A percentile compares a stretch with the other conserved stretches of the same genome.
Evolutionary conservation across 352 stramenopile genomes (phyloP).

Genomic region (Pseudoperonospora humuli): DNA sequence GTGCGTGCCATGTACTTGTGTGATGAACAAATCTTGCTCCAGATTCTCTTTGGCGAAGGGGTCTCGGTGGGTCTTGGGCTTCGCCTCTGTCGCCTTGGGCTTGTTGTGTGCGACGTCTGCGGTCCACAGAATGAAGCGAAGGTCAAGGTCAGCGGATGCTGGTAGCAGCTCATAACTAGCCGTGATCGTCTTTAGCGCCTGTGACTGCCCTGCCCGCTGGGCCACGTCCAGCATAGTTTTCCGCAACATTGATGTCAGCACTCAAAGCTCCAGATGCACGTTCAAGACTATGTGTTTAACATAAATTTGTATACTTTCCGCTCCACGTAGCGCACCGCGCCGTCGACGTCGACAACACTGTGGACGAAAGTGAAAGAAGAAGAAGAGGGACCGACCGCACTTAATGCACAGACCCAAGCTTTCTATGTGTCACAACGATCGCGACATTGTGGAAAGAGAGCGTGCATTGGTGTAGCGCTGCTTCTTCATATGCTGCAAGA

Average conservation of each 20-base stretch:
- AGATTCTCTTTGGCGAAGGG: slow-evolving; percentile 68
- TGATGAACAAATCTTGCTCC: slow-evolving; percentile 61
- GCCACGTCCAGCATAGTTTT: slow-evolving; percentile 55
- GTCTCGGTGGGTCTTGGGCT: slow-evolving; percentile 40
- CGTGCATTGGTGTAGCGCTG: too few species aligned
- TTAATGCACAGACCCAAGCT: too few species aligned
- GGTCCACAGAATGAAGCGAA: slow-evolving; percentile 56
- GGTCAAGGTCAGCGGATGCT: slow-evolving; percentile 13
- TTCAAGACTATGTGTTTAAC: too few species aligned
- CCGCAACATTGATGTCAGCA: slow-evolving; percentile 54
- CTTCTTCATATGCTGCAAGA: too few species aligned
- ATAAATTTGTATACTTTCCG: too few species aligned
- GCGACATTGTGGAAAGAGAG: too few species aligned
- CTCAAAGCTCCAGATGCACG: too few species aligned
- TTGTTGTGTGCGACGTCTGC: slow-evolving; percentile 33
- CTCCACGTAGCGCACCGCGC: too few species aligned
- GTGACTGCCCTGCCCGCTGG: slow-evolving; percentile 42
- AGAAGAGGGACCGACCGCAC: too few species aligned
- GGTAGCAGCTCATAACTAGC: slow-evolving; percentile 47
- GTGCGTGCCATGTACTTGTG: slow-evolving; percentile 54
- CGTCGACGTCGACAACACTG: too few species aligned
- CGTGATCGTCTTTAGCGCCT: slow-evolving; percentile 59
- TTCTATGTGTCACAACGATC: too few species aligned
- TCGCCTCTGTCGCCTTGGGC: slow-evolving; percentile 17
- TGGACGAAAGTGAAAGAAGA: too few species aligned